These are phyloP conservation scores for Tuber indicum DNA, from an alignment of 495 filamentous ascomycete species.

Conservation along the genomic window DNA sequence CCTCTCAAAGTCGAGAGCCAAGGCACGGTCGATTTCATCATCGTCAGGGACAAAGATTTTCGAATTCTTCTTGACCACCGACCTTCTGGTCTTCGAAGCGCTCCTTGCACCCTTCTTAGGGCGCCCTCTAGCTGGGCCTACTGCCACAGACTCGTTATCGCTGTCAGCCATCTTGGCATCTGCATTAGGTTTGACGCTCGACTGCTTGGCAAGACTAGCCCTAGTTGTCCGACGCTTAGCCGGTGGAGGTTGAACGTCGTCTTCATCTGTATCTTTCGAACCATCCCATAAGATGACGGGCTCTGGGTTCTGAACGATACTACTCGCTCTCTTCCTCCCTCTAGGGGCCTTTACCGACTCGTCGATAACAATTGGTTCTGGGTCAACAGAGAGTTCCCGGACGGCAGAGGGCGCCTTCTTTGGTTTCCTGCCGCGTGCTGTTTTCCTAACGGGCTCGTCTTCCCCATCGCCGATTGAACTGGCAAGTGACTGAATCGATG, in stretches of 20 bases:
- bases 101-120: slow-evolving; percentile 21
- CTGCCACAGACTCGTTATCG: slow-evolving; percentile 15
- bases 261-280: slow-evolving; percentile 23
- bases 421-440: slow-evolving; percentile 38
- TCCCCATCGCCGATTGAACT: slow-evolving; percentile 11
- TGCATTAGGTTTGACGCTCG: slow-evolving; percentile 30
- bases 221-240: slow-evolving; percentile 62
- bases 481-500: slow-evolving; percentile 24
- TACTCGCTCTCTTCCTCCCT: slow-evolving; percentile 37
- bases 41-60: slow-evolving; percentile 50
- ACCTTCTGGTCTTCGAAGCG: slow-evolving; percentile 53
- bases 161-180: slow-evolving; percentile 20
- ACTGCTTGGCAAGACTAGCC: slow-evolving; percentile 28
- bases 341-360: slow-evolving; percentile 5
- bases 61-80: slow-evolving; percentile 46
- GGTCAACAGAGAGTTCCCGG: slow-evolving; percentile 3
- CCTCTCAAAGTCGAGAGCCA: slow-evolving; percentile 61
- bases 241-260: slow-evolving; percentile 47
- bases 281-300: slow-evolving; percentile 37
- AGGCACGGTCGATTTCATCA: slow-evolving; percentile 61
- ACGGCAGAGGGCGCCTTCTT: slow-evolving; percentile 45
- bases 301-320: slow-evolving; percentile 43
- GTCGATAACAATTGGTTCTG: neutral
- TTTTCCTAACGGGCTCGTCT: slow-evolving; percentile 35
- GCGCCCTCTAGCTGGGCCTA: slow-evolving; percentile 4